Percentiles rank a stretch among this genome's conserved stretches.
phyloP scores from a whole-genome alignment of 139 green algal genomes.

The Chlamydomonas sp. region DNA sequence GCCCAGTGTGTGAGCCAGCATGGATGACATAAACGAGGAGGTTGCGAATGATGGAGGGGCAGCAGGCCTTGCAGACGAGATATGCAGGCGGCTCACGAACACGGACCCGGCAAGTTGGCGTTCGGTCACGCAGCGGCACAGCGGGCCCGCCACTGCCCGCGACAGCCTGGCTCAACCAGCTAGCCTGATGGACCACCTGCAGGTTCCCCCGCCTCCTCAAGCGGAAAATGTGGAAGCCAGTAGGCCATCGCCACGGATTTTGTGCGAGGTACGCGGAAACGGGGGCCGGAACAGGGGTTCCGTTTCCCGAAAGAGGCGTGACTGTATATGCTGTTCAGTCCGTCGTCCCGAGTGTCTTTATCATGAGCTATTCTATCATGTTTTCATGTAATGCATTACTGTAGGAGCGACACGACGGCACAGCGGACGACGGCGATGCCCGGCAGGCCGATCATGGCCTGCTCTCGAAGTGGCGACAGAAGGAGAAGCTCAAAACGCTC shows the following conservation, averaged over 20 bases:
- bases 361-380: neutral
- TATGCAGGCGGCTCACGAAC: slow-evolving; percentile 38
- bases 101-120: slow-evolving; percentile 37
- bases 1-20: neutral
- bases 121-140: neutral
- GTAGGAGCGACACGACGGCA: slow-evolving; percentile 34
- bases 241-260: slow-evolving; percentile 10
- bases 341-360: too few species aligned
- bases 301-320: too few species aligned
- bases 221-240: neutral
- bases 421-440: slow-evolving; percentile 4
- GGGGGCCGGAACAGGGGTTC: neutral
- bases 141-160: too few species aligned
- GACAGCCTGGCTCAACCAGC: too few species aligned
- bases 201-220: slow-evolving; percentile 14
- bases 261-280: slow-evolving; percentile 17
- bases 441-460: slow-evolving; percentile 22
- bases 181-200: neutral
- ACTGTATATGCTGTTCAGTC: too few species aligned
- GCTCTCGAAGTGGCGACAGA: slow-evolving; percentile 85
- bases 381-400: too few species aligned
- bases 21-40: slow-evolving; percentile 22
- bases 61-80: slow-evolving; percentile 33
- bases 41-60: neutral
- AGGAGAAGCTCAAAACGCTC: slow-evolving; percentile 93